These are phyloP conservation scores for Aspergillus incahuasiensis DNA, from an alignment of 495 filamentous ascomycete genomes.

Conservation along the genomic window DNA sequence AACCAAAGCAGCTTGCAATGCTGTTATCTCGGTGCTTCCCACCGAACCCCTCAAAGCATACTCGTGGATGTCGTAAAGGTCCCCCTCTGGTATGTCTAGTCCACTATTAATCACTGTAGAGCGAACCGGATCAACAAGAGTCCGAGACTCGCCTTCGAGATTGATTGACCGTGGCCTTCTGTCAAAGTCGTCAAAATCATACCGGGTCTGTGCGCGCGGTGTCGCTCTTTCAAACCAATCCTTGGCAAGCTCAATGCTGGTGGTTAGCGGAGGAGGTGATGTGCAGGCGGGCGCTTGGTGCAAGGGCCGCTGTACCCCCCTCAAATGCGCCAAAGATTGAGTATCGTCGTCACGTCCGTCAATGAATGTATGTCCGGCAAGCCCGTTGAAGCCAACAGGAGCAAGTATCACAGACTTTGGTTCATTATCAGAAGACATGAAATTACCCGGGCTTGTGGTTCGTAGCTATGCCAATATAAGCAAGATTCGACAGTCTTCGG, in stretches of 20 bases:
- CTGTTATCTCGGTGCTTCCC: slow-evolving; percentile 61
- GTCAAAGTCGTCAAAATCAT: slow-evolving; percentile 60
- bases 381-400: slow-evolving; percentile 69
- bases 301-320: too few relatives aligned
- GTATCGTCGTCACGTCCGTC: too few relatives aligned
- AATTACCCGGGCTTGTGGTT: slow-evolving; percentile 48
- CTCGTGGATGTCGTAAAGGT: too few relatives aligned
- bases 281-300: slow-evolving; percentile 18
- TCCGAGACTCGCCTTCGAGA: slow-evolving; percentile 58
- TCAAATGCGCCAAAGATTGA: too few relatives aligned
- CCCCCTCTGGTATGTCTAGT: slow-evolving; percentile 45
- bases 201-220: slow-evolving; percentile 74
- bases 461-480: slow-evolving; percentile 43
- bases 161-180: slow-evolving; percentile 50
- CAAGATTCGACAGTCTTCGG: neutral
- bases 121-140: neutral
- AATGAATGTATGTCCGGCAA: slow-evolving; percentile 36
- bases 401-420: slow-evolving; percentile 84
- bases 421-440: slow-evolving; percentile 57
- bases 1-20: slow-evolving; percentile 69
- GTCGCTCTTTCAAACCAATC: slow-evolving; percentile 68
- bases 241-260: slow-evolving; percentile 58
- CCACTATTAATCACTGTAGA: slow-evolving; percentile 15
- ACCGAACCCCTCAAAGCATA: slow-evolving; percentile 21
- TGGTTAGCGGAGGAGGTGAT: slow-evolving; percentile 64